Evolutionary conservation across 1,284 basidiomycete genomes (phyloP).

Genomic region (Cutaneotrichosporon cutaneum): DNA sequence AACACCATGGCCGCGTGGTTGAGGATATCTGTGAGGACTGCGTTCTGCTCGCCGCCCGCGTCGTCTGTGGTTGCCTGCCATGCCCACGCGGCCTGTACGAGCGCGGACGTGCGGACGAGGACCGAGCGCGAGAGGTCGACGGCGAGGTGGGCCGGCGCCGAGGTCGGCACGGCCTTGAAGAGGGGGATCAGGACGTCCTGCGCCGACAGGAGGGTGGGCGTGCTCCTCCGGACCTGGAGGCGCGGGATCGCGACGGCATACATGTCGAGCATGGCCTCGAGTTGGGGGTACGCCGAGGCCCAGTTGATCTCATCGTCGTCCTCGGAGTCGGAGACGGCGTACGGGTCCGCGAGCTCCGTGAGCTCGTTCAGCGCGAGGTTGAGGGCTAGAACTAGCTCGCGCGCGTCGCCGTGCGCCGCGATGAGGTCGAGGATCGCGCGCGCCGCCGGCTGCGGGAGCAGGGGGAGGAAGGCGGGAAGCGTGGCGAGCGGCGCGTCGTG

Average conservation of each 20-base stretch:
- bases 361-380: slow-evolving; percentile 32
- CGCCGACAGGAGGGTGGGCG: slow-evolving; percentile 35
- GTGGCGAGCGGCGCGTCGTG: slow-evolving; percentile 23
- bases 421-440: slow-evolving; percentile 25
- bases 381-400: slow-evolving; percentile 39
- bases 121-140: slow-evolving; percentile 24
- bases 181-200: slow-evolving; percentile 29
- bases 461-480: slow-evolving; percentile 22
- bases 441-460: slow-evolving; percentile 5
- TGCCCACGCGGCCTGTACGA: slow-evolving; percentile 29
- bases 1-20: slow-evolving; percentile 32
- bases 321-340: slow-evolving; percentile 37
- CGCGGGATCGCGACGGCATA: slow-evolving; percentile 29
- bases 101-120: slow-evolving; percentile 14
- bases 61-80: slow-evolving; percentile 37
- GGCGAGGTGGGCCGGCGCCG: slow-evolving; percentile 17
- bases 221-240: slow-evolving; percentile 31
- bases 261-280: slow-evolving; percentile 57
- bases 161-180: slow-evolving; percentile 23
- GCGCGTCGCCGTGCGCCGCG: slow-evolving; percentile 24
- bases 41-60: slow-evolving; percentile 40
- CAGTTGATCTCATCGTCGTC: slow-evolving; percentile 45
- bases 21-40: slow-evolving; percentile 35
- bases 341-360: slow-evolving; percentile 32
- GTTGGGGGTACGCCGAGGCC: slow-evolving; percentile 56